Conservation (phyloP, 148 eudicot species). For the Dysphania ambrosioides region DNA sequence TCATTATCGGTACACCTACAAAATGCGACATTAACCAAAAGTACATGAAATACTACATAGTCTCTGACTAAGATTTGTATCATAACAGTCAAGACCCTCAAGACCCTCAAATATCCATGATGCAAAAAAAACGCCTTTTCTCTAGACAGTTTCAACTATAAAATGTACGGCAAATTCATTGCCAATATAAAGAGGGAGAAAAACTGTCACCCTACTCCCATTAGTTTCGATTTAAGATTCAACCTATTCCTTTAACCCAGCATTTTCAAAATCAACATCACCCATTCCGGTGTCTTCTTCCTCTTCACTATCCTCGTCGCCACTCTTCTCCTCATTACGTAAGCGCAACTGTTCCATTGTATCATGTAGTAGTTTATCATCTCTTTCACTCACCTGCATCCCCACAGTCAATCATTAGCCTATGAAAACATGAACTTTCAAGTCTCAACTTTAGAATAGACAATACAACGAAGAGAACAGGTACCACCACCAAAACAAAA, state of each 20-base stretch:
- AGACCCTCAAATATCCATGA: slow-evolving; percentile 6
- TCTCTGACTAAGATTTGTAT: not conserved
- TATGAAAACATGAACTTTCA: not conserved
- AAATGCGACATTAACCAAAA: not conserved
- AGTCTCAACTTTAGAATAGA: not conserved
- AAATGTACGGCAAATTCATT: slow-evolving; percentile 11
- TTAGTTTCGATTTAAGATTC: no score
- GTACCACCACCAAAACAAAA: not conserved
- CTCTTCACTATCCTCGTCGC: slow-evolving; percentile 69
- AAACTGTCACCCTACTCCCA: not conserved
- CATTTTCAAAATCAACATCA: slow-evolving; percentile 62
- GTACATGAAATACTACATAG: not conserved
- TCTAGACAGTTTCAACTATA: slow-evolving; percentile 10
- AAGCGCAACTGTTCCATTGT: slow-evolving; percentile 49
- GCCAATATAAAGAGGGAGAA: not conserved
- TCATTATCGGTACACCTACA: not conserved
- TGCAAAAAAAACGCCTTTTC: slow-evolving; percentile 3
- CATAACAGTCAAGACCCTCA: not conserved
- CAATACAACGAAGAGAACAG: no score
- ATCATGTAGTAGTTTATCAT: slow-evolving; percentile 63
- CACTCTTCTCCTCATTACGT: slow-evolving; percentile 62
- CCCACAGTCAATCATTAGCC: not conserved
- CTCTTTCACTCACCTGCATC: slow-evolving; percentile 80
- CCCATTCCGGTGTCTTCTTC: slow-evolving; percentile 93
- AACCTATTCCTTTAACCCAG: slow-evolving; percentile 32